Conservation (phyloP, 306 rosid species). For the Cucurbita argyrosperma region DNA sequence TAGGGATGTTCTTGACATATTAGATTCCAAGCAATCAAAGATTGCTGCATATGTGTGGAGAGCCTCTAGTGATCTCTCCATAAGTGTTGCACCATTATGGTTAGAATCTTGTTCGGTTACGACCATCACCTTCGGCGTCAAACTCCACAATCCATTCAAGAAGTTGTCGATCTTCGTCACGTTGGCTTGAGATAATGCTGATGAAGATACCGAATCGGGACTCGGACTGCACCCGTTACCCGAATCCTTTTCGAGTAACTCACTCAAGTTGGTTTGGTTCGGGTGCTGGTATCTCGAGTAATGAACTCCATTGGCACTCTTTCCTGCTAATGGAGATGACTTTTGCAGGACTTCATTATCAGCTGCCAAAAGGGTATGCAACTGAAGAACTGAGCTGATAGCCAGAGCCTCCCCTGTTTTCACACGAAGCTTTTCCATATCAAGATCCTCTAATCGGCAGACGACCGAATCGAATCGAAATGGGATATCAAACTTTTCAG, state of each 20-base stretch:
- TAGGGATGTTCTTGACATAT: conserved; percentile 52
- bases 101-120: conserved; percentile 75
- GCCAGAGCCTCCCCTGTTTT: conserved; percentile 86
- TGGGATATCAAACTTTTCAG: conserved; percentile 68
- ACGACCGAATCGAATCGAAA: conserved; percentile 61
- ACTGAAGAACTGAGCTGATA: conserved; percentile 53
- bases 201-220: conserved; percentile 58
- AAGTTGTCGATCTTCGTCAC: conserved; percentile 39
- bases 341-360: conserved; percentile 38
- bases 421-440: conserved; percentile 62
- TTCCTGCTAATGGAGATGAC: conserved; percentile 23
- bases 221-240: conserved; percentile 47
- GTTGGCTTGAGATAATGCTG: conserved; percentile 27
- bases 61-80: conserved; percentile 78
- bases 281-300: conserved; percentile 26
- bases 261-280: conserved; percentile 42
- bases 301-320: conserved; percentile 29
- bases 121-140: conserved; percentile 66
- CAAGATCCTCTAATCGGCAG: conserved; percentile 56
- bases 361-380: conserved; percentile 56
- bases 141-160: conserved; percentile 62
- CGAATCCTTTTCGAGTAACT: conserved; percentile 55
- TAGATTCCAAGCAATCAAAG: conserved; percentile 79
- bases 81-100: conserved; percentile 61
- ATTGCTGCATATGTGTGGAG: conserved; percentile 68